phyloP scores from a whole-genome alignment of 495 filamentous ascomycete genomes.

The Astrocystis sublimbata region DNA sequence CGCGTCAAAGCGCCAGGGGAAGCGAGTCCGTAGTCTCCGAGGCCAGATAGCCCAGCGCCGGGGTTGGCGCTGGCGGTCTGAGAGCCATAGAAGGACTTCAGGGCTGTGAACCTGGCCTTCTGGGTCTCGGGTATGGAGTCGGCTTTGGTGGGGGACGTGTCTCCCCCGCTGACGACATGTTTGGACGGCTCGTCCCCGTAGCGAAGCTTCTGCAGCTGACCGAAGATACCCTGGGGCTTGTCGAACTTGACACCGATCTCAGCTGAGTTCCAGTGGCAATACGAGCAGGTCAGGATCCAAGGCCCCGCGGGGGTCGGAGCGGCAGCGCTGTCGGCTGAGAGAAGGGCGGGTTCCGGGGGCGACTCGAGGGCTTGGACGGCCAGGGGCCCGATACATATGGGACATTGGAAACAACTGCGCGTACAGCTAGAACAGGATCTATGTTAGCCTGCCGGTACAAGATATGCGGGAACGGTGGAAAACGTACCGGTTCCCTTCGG shows the following conservation, averaged over 20 bases:
- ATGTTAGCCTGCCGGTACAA: background rate
- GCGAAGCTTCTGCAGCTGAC: conserved; percentile 67
- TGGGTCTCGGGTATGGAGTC: conserved; percentile 24
- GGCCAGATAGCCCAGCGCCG: conserved; percentile 53
- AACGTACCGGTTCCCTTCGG: conserved; percentile 85
- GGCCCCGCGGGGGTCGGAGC: conserved; percentile 50
- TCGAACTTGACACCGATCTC: conserved; percentile 91
- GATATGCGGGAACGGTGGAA: background rate
- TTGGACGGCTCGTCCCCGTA: conserved; percentile 55
- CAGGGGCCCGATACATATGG: conserved; percentile 79
- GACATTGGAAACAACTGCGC: conserved; percentile 93
- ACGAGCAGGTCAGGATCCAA: conserved; percentile 80
- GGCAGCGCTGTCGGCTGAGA: conserved; percentile 38
- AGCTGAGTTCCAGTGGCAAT: conserved; percentile 87
- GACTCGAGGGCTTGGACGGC: conserved; percentile 66
- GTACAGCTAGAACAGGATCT: conserved; percentile 67
- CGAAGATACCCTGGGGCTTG: conserved; percentile 78
- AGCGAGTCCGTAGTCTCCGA: conserved; percentile 64
- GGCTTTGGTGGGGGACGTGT: conserved; percentile 20
- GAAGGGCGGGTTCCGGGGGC: conserved; percentile 45
- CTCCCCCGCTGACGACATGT: conserved; percentile 30
- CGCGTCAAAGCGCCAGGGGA: conserved; percentile 80
- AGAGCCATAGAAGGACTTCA: conserved; percentile 70
- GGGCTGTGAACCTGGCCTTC: conserved; percentile 53
- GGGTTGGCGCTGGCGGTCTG: conserved; percentile 63